phyloP scores from a whole-genome alignment of 2,329 filamentous ascomycete species.

The Botrytis porri region DNA sequence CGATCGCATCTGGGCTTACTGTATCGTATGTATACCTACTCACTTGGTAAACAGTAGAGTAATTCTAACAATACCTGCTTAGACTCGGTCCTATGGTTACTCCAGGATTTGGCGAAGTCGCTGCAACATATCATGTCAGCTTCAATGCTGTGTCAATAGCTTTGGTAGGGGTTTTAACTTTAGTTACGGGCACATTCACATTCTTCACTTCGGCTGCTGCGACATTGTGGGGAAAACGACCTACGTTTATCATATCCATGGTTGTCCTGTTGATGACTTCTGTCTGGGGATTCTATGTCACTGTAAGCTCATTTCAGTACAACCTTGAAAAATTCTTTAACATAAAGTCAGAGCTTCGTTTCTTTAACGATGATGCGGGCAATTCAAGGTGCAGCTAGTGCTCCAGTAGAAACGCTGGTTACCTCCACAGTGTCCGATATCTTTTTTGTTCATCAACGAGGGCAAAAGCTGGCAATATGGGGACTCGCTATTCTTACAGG shows the following conservation, averaged over 20 bases:
- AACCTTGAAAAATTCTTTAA: background rate
- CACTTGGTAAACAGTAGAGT: background rate
- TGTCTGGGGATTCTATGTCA: background rate
- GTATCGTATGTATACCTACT: background rate
- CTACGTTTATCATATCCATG: background rate
- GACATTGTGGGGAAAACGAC: background rate
- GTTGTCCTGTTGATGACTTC: background rate
- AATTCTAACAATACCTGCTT: background rate
- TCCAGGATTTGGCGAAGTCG: background rate
- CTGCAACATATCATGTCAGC: background rate
- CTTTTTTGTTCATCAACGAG: background rate
- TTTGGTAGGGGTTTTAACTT: background rate
- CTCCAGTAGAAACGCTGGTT: background rate
- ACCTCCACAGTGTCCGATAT: background rate
- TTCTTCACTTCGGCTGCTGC: background rate
- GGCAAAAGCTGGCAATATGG: background rate
- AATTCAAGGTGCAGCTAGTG: background rate
- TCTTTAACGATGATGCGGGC: background rate
- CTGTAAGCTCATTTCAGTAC: background rate
- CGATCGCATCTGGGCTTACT: background rate
- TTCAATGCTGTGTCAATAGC: background rate
- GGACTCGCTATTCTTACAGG: background rate
- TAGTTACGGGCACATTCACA: background rate
- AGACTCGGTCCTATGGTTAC: background rate
- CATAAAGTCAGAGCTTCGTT: background rate